Conservation (phyloP, 2,329 filamentous ascomycete genomes). For the Alternaria gansuensis region DNA sequence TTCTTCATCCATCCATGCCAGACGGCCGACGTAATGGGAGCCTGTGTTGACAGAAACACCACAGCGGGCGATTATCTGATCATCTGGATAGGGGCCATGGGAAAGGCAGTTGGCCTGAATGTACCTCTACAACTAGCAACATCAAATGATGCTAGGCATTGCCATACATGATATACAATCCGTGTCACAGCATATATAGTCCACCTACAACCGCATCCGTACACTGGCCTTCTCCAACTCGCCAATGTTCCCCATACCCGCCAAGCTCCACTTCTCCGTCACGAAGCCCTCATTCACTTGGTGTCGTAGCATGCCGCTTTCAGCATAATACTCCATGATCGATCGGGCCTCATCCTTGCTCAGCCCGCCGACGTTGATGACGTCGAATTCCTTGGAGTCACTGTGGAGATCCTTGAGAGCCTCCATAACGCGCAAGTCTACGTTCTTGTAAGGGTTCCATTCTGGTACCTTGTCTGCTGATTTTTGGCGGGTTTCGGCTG, state of each 20-base stretch:
- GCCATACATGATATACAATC: constrained; percentile 33
- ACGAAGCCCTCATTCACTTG: constrained; percentile 75
- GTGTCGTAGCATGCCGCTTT: constrained; percentile 78
- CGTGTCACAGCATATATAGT: constrained; percentile 30
- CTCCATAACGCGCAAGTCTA: constrained; percentile 64
- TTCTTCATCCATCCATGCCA: constrained; percentile 96
- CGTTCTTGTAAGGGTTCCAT: constrained; percentile 62
- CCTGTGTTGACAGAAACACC: constrained; percentile 53
- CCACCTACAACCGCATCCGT: constrained; percentile 45
- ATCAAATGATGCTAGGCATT: constrained; percentile 2
- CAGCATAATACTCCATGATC: constrained; percentile 93
- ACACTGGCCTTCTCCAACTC: constrained; percentile 79
- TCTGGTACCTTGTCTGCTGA: constrained; percentile 48
- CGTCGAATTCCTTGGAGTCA: constrained; percentile 50
- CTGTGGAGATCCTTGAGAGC: constrained; percentile 52
- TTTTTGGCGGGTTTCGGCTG: constrained; percentile 57
- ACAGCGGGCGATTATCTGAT: constrained; percentile 75
- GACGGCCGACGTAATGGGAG: constrained; percentile 80
- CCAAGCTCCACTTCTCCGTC: constrained; percentile 82
- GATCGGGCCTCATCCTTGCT: constrained; percentile 77
- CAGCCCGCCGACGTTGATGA: constrained; percentile 71
- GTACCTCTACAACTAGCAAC: constrained; percentile 71
- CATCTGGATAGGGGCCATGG: constrained; percentile 89
- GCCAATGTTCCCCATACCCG: constrained; percentile 81
- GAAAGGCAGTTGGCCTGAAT: constrained; percentile 79